Evolutionary conservation across 1,284 basidiomycete species (phyloP), one percentile per base, ranked within the genome.

Genomic region (Pseudozyma pruni): DNA sequence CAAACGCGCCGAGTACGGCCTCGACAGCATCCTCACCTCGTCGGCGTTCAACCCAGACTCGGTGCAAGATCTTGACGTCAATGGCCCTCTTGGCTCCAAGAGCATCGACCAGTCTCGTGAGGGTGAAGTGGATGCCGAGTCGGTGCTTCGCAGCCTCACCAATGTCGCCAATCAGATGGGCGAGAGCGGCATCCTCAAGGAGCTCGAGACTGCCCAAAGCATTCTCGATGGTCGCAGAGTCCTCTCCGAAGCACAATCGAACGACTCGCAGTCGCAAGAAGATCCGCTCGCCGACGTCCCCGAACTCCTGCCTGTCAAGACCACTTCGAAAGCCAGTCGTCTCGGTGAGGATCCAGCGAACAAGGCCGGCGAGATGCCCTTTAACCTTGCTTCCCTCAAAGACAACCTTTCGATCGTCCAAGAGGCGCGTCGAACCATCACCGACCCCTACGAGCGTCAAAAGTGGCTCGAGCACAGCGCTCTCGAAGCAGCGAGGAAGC

Each of bases 401-500:
- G 76, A 79, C 41, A 78, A 78, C 42, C 59, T 81, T 8, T 71
- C 71, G 19, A 64, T 76, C 19, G 77, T 81, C 33, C 55, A 72
- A 23, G 64, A 80, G 39, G 73, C 76, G 7, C 71, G 75, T 23
- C 39, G 42, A n/a, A 53, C 41, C 34, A 61, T 73, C 45, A 39
- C 45, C 16, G 77, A 81, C 45, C 59, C 77, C 1, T 78, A 79
- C 48, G 79, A 78, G 48, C 72, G 80, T 14, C 80, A 81, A 64
- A 76, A 72, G 51, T 79, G 77, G 79, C 72, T 81, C 38, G 80
- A 81, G 42, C 69, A 77, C 43, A 74, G 72, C 38, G 79, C 80
- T 3, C 53, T 79, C 39, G 80, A 81, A 5, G 69, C 80, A 3
- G 80, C 80, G 10, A 54, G 73, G 42, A 75, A 74, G 55, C 76